Percentiles rank a stretch among this genome's conserved stretches.
Conservation (phyloP, 805 yeast species). For the Saturnispora gosingensis region DNA sequence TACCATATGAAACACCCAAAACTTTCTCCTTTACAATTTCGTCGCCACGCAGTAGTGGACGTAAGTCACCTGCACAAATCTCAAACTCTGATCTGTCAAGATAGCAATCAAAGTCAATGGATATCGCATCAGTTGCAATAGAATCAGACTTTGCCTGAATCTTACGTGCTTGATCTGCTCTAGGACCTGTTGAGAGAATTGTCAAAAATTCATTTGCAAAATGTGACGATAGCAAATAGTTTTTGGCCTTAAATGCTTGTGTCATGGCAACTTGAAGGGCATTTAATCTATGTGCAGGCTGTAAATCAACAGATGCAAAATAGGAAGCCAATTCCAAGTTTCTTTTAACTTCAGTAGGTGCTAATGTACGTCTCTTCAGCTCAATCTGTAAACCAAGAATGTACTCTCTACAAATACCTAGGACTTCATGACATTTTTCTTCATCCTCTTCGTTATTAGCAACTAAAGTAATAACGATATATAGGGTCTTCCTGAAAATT, state of each 20-base stretch:
- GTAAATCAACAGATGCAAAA: conserved; percentile 78
- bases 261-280: conserved; percentile 95
- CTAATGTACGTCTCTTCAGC: conserved; percentile 74
- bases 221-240: conserved; percentile 78
- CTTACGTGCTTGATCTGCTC: conserved; percentile 83
- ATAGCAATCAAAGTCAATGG: conserved; percentile 85
- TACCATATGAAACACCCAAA: conserved; percentile 82
- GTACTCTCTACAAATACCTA: conserved; percentile 76
- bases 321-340: conserved; percentile 93
- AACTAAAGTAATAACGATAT: conserved; percentile 60
- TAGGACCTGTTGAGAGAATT: conserved; percentile 61
- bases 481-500: conserved; percentile 69
- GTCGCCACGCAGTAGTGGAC: conserved; percentile 80
- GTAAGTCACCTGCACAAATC: conserved; percentile 75
- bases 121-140: conserved; percentile 75
- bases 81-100: conserved; percentile 58
- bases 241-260: conserved; percentile 81
- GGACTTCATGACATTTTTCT: conserved; percentile 58
- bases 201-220: conserved; percentile 80
- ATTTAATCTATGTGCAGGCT: conserved; percentile 72
- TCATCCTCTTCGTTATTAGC: conserved; percentile 72
- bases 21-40: conserved; percentile 67
- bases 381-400: conserved; percentile 90
- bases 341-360: conserved; percentile 63
- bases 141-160: conserved; percentile 74